Base-by-base conservation (phyloP, 352 stramenopile species). In the Globisporangium orthogonon region DNA sequence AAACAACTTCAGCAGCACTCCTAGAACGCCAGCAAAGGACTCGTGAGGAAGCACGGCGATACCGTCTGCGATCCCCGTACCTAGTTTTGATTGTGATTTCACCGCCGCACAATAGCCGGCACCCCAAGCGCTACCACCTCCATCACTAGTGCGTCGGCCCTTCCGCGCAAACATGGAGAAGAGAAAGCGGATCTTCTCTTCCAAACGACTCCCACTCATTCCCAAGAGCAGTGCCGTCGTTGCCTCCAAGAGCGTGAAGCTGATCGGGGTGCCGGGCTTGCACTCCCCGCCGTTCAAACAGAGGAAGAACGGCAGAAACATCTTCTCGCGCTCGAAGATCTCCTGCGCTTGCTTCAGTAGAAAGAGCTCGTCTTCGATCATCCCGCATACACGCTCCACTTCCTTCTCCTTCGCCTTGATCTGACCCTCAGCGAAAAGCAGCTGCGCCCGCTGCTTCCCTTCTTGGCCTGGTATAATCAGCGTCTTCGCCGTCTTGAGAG, bases 331-430 rank as follows among this genome's bases (percentile, higher is more conserved):
- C 28, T 83, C 67, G 40, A 73, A 80, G 4, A 78, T 52, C 23
- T 73, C 63, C 29, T 91, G 73, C 0, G 78, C 82, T 17, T 82
- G 78, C 33, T 80, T 69, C 9, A 89, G 65, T 15, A 94, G 61
- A 49, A 91, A 94, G 41, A 90, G 67, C 37, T 94, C 84, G 52
- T 87, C 71, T 7, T 89, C 79, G n/a, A 83, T 70, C 18, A 81
- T 55, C 11, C 18, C 33, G 9, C 78, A 88, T 18, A 86, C 58
- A 0, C 58, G 58, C 44, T 89, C 77, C 4, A 92, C 33, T 11
- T 82, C 73, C 39, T 76, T 79, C 52, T 94, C 83, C 29, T 63
- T 71, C 1, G 69, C 61, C 39, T 72, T 76, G 41, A 94, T 87
- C 58, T 91, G 83, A 29, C 79, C 79, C 69, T 91, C 75, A 2